These are phyloP conservation scores for Apiotrichum mycotoxinovorans DNA, from an alignment of 1,284 basidiomycete species.

Conservation along the genomic window DNA sequence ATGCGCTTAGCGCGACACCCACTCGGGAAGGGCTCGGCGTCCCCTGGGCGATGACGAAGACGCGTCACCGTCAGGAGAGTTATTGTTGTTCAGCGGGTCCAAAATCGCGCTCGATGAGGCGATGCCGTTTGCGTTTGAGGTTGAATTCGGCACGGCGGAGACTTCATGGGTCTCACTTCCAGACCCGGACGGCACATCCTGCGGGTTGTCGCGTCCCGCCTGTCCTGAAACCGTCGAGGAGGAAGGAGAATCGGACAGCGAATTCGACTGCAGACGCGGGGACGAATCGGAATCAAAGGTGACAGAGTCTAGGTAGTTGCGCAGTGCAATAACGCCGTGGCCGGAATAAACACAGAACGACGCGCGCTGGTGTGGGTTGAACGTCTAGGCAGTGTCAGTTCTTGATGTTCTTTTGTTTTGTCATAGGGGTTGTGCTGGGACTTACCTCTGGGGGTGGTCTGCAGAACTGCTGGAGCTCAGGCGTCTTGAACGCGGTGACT, in stretches of 20 bases:
- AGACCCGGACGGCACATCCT: too few species aligned
- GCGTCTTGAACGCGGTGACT: slow-evolving; percentile 82
- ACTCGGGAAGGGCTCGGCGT: neutral
- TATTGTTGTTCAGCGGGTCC: too few species aligned
- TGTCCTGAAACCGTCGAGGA: neutral
- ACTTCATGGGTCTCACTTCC: too few species aligned
- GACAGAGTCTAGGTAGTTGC: slow-evolving; percentile 60
- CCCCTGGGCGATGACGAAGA: neutral
- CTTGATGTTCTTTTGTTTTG: neutral
- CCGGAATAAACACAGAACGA: slow-evolving; percentile 97
- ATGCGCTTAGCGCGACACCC: too few species aligned
- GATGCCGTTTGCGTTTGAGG: neutral
- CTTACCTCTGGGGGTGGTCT: slow-evolving; percentile 77
- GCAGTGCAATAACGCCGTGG: slow-evolving; percentile 77
- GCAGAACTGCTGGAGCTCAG: slow-evolving; percentile 86
- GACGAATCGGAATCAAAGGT: neutral
- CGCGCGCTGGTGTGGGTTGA: slow-evolving; percentile 83
- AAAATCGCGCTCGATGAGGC: too few species aligned
- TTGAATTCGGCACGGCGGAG: too few species aligned
- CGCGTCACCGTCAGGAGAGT: neutral
- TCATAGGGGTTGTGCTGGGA: too few species aligned
- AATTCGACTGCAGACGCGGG: neutral
- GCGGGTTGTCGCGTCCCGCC: neutral
- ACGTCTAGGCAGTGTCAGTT: slow-evolving; percentile 60
- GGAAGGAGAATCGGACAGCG: neutral